Base-by-base conservation (phyloP, 2,329 filamentous ascomycete species). In the Alternaria gansuensis region DNA sequence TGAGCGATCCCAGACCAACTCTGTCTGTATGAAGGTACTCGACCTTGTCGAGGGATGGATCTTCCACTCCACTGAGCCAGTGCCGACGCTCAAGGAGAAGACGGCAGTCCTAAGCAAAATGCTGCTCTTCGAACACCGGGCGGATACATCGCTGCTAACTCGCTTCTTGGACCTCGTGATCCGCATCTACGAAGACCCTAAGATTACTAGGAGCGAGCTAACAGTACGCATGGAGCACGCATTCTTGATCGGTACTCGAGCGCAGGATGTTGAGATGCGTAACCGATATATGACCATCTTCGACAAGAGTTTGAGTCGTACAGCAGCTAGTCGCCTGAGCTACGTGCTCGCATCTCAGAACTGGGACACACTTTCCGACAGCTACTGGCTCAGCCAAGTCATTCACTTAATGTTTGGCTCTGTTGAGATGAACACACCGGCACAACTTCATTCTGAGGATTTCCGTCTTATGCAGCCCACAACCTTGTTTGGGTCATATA, bases 21-120 rank as follows among this genome's bases (percentile, higher is more conserved):
- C 87, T 21, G 85, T 99, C 7, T 98, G 95, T 77, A 90, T 92
- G 71, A 97, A 97, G 80, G 93, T 99, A 54, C 82, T 99, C 28
- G 88, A 90, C 50, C 94, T 99, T 86, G 94, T 97, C 4, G 94
- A 98, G 75, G 86, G 85, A 31, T 99, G 96, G 96, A 91, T 99
- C 5, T 99, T 99, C 82, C 87, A 92, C 65, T 95, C 92, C 0
- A 93, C 92, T 58, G 95, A 97, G 64, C 95, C 93, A 2, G 97
- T 95, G 85, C 95, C 95, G 0, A 99, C 95, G 0, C 84, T 99
- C 1, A 99, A 99, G 77, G 96, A 99, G 79, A 99, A 99, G 82
- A 98, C 94, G 0, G 96, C 96, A 1, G 95, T 99, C 1, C 81
- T 99, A n/a, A 93, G 96, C 71, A 99, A 99, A 80, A 99, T 99